Evolutionary conservation across 768 basidiomycete species (phyloP).

Genomic region (Leccinellum luteum): DNA sequence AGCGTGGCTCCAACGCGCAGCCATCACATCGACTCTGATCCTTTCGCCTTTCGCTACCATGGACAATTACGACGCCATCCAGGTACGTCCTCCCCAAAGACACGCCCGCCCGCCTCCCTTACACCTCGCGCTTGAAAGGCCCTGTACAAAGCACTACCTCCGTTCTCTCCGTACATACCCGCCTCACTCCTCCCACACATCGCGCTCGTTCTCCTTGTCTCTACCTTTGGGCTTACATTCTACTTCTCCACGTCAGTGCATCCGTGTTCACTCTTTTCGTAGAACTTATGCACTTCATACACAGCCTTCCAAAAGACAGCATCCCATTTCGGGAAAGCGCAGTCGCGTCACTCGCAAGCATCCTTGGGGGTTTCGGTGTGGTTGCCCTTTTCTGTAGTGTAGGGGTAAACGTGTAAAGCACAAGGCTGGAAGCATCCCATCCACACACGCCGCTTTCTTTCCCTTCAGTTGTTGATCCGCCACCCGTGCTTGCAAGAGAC

Average conservation of each 20-base stretch:
- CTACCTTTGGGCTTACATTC: slow-evolving; percentile 84
- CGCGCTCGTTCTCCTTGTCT: slow-evolving; percentile 66
- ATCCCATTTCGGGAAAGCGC: slow-evolving; percentile 64
- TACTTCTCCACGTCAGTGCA: slow-evolving; percentile 80
- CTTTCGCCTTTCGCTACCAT: slow-evolving; percentile 32
- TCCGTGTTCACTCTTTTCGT: background rate
- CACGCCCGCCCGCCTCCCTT: background rate
- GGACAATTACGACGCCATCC: slow-evolving; percentile 52
- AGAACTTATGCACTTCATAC: slow-evolving; percentile 7
- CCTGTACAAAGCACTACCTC: slow-evolving; percentile 61
- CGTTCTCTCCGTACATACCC: slow-evolving; percentile 72
- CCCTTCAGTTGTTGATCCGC: slow-evolving; percentile 70
- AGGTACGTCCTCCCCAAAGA: slow-evolving; percentile 38
- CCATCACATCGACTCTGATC: background rate
- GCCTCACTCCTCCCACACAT: slow-evolving; percentile 67
- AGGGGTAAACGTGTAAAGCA: slow-evolving; percentile 30
- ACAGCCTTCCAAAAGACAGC: slow-evolving; percentile 74
- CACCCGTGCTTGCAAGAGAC: slow-evolving; percentile 74
- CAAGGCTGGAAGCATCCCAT: slow-evolving; percentile 6
- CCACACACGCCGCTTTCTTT: background rate
- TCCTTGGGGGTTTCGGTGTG: slow-evolving; percentile 84
- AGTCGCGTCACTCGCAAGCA: slow-evolving; percentile 70
- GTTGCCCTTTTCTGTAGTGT: slow-evolving; percentile 69
- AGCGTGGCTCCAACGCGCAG: slow-evolving; percentile 23
- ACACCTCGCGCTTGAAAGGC: slow-evolving; percentile 38